These are phyloP conservation scores for Filobasidium wieringae DNA, from an alignment of 768 basidiomycete species.

Conservation along the genomic window DNA sequence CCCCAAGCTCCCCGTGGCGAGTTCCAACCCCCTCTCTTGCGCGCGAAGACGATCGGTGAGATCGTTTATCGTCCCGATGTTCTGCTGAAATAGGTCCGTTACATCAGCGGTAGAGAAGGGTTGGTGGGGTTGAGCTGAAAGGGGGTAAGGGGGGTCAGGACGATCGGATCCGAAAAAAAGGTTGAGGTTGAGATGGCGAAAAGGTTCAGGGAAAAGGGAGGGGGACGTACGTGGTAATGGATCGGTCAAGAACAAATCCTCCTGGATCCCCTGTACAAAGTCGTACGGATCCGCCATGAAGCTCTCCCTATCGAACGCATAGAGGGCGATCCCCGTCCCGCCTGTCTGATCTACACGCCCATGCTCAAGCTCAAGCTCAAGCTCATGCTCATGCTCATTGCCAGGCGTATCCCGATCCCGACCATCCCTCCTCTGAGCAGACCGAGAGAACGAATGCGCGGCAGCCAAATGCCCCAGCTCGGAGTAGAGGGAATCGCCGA, in stretches of 20 bases:
- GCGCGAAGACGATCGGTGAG: neutral
- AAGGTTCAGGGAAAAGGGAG: neutral
- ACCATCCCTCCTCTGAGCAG: too few relatives aligned
- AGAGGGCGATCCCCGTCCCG: slow-evolving; percentile 24
- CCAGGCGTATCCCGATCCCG: neutral
- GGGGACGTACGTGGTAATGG: slow-evolving; percentile 13
- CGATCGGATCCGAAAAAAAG: neutral
- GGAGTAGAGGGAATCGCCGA: slow-evolving; percentile 2
- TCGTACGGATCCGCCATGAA: slow-evolving; percentile 31
- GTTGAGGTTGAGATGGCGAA: neutral
- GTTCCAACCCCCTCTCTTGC: neutral
- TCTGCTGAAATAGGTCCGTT: neutral
- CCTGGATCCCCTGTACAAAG: slow-evolving; percentile 26
- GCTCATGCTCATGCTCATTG: neutral
- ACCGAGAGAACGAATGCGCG: neutral
- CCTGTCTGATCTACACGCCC: slow-evolving; percentile 5
- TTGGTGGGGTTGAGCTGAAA: neutral
- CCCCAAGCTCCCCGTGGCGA: slow-evolving; percentile 9
- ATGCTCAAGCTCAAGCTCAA: too few relatives aligned
- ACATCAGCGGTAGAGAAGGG: neutral
- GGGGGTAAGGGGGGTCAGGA: neutral
- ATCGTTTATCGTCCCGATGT: neutral
- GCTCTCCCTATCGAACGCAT: slow-evolving; percentile 30
- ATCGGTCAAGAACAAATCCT: slow-evolving; percentile 20
- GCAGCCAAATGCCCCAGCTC: slow-evolving; percentile 1